Percentiles rank a stretch among this genome's conserved stretches.
phyloP scores from a whole-genome alignment of 129 eudicot genomes.

The Arctium lappa region DNA sequence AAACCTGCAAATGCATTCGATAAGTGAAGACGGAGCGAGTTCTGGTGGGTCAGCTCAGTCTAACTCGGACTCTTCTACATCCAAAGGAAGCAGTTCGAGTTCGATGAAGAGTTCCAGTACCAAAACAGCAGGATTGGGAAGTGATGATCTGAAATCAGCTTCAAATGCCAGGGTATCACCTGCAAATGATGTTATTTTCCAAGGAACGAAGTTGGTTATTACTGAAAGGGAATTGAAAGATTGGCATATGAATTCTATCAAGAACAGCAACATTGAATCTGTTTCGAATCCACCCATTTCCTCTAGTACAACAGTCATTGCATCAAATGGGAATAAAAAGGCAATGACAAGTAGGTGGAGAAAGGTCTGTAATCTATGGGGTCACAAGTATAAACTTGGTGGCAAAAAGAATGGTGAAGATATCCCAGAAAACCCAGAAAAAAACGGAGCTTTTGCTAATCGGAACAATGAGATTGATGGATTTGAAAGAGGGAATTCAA shows the following conservation, averaged over 20 bases:
- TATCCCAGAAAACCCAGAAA: conserved; percentile 22
- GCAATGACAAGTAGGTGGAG: conserved; percentile 52
- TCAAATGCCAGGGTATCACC: conserved; percentile 43
- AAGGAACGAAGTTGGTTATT: conserved; percentile 64
- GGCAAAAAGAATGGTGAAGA: conserved; percentile 35
- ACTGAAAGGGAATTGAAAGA: conserved; percentile 88
- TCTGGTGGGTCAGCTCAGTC: conserved; percentile 67
- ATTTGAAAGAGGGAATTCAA: conserved; percentile 25
- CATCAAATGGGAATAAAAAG: conserved; percentile 45
- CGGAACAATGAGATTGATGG: conserved; percentile 21
- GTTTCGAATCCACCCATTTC: conserved; percentile 18
- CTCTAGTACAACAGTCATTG: conserved; percentile 12
- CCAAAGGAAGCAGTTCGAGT: conserved; percentile 72
- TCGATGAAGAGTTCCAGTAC: conserved; percentile 56
- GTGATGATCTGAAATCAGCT: conserved; percentile 35
- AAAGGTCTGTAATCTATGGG: conserved; percentile 59
- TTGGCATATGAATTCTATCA: conserved; percentile 64
- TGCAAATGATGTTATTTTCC: conserved; percentile 40
- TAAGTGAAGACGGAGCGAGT: conserved; percentile 58
- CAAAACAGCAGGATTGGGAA: conserved; percentile 36
- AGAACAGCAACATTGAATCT: conserved; percentile 29
- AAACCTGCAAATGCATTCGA: conserved; percentile 59
- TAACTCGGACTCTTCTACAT: conserved; percentile 53
- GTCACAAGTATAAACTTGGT: conserved; percentile 39
- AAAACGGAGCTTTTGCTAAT: conserved; percentile 24